Evolutionary conservation across 345 rosid species (phyloP), one percentile per base, ranked within the genome.

Genomic region (Nasturtium officinale): DNA sequence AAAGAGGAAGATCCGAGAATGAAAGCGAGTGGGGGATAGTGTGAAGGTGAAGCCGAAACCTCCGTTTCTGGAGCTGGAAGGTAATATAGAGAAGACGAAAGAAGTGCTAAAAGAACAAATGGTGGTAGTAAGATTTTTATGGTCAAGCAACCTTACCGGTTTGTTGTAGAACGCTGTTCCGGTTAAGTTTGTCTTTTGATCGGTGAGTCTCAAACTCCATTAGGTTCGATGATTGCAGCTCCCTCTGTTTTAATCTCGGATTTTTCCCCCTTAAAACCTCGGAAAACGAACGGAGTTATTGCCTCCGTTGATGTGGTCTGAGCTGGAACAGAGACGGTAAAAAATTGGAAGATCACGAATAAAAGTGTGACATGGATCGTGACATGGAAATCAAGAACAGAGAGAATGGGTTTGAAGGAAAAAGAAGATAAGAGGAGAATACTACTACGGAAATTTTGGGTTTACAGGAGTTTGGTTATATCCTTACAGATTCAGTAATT

Each of bases 21-120:
- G n/a, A n/a, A n/a, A n/a, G n/a, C n/a, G 54, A 9, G 7, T 50
- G 26, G 54, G 54, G 21, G 54, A 50, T 9, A 20, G 28, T 9
- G 54, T 50, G 54, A 50, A 50, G 15, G 54, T 50, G 26, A 50
- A 50, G 28, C 54, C 28, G 7, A 9, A 50, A 50, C 54, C 54
- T 50, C 54, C 54, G 1, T 50, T 50, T 6, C 7, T 20, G 6
- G 28, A 10, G 7, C 2, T 9, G 3, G 54, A 50, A 50, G 13
- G 28, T 6, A 20, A 0, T 50, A 50, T 20, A 7, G n/a, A 10
- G 8, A 50, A 50, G 29, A 21, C 7, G n/a, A 50, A 50, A 20
- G 55, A 50, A 21, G 29, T 5, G 29, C 29, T 50, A 11, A 50
- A 50, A 11, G 55, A 50, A n/a, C n/a, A n/a, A n/a, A n/a, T n/a